Conservation (phyloP, 768 basidiomycete species). For the Tricholoma matsutake region DNA sequence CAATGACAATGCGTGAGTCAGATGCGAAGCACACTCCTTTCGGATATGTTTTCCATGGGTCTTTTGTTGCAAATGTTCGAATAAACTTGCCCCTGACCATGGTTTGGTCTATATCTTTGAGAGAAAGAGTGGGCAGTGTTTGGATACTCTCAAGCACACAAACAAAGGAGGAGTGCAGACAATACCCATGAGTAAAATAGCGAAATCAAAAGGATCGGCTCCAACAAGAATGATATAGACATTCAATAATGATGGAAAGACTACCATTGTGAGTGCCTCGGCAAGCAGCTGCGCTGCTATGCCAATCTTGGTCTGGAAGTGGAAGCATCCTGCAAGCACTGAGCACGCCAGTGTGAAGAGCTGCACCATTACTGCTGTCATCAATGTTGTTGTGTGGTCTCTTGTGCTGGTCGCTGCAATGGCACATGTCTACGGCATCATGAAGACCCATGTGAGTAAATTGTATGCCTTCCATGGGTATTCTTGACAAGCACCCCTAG, state of each 20-base stretch:
- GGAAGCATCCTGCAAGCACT: not conserved
- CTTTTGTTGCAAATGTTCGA: constrained; percentile 6
- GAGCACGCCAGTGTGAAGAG: not conserved
- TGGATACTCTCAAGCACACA: constrained; percentile 11
- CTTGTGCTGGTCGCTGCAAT: not conserved
- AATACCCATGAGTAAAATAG: constrained; percentile 2
- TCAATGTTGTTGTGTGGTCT: not conserved
- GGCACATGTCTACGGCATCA: not conserved
- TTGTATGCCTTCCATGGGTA: not conserved
- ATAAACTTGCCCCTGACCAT: constrained; percentile 19
- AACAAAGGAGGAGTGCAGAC: constrained; percentile 10
- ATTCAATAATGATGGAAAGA: not conserved
- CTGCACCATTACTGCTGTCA: not conserved
- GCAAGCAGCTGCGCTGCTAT: not conserved
- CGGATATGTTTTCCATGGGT: constrained; percentile 12
- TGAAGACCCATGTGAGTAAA: not conserved
- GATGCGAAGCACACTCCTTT: constrained; percentile 18
- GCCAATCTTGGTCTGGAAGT: not conserved
- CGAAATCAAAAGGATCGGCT: not conserved
- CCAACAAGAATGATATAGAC: not conserved
- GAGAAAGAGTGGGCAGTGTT: constrained; percentile 10
- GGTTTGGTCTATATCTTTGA: constrained; percentile 20
- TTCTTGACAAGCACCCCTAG: not conserved
- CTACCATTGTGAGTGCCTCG: constrained; percentile 5
- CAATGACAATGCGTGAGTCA: constrained; percentile 8